Conservation (phyloP, 2,329 filamentous ascomycete genomes). For the Aspergillus flavus region DNA sequence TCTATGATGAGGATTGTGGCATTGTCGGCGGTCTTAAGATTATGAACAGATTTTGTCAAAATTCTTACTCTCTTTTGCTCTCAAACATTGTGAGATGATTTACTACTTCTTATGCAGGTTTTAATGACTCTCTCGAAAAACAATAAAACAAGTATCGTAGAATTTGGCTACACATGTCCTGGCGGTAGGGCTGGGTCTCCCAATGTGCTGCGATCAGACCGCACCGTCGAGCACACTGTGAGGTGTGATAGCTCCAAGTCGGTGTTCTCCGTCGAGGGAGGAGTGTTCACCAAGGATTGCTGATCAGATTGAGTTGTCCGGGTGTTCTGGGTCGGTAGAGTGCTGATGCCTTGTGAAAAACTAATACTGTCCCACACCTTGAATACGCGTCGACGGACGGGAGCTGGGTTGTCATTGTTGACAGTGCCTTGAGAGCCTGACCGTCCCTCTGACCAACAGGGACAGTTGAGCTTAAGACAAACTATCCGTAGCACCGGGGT, state of each 20-base stretch:
- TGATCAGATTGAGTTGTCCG: neutral
- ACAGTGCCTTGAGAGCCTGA: neutral
- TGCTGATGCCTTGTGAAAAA: neutral
- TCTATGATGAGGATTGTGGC: neutral
- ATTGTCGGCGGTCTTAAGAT: neutral
- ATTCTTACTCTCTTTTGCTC: neutral
- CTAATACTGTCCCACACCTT: neutral
- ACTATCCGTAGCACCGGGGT: neutral
- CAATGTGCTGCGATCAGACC: neutral
- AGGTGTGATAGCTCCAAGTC: neutral
- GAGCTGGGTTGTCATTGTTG: neutral
- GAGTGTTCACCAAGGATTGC: neutral
- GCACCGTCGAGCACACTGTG: neutral
- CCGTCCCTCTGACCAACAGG: neutral
- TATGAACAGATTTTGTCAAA: neutral
- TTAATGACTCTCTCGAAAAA: neutral
- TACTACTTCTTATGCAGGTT: neutral
- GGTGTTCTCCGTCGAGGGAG: neutral
- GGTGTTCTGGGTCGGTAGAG: neutral
- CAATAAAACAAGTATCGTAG: neutral
- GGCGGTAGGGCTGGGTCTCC: neutral
- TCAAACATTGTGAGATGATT: neutral
- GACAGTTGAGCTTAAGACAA: neutral
- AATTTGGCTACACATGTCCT: neutral
- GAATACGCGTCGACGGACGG: neutral